Evolutionary conservation across 2,329 filamentous ascomycete genomes (phyloP).

Genomic region (Sclerotinia glacialis): DNA sequence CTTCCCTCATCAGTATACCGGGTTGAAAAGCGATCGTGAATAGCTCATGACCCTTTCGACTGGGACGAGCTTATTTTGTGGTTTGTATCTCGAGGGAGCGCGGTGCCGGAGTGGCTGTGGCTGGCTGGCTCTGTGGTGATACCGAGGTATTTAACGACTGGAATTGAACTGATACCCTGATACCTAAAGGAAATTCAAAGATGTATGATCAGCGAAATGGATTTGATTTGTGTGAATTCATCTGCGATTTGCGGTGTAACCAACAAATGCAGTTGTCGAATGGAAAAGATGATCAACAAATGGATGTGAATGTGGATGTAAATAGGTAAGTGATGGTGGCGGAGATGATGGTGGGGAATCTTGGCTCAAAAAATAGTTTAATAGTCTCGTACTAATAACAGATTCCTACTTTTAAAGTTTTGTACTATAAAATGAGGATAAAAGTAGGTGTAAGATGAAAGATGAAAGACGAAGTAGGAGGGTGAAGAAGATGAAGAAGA

Average conservation of each 20-base stretch:
- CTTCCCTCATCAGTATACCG: constrained; percentile 37
- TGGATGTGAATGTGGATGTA: constrained; percentile 7
- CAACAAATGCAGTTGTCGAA: constrained; percentile 12
- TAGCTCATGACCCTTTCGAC: constrained; percentile 24
- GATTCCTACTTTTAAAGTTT: neutral
- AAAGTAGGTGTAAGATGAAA: neutral
- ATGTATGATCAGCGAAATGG: constrained; percentile 18
- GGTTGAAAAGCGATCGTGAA: constrained; percentile 29
- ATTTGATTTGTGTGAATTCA: constrained; percentile 5
- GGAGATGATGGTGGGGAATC: constrained; percentile 21
- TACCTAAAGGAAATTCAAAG: constrained; percentile 14
- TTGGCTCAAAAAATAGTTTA: constrained; percentile 13
- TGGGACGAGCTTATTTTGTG: constrained; percentile 7
- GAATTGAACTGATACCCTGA: neutral
- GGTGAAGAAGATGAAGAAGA: no score
- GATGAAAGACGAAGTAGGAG: neutral
- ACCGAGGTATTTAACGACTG: constrained; percentile 15
- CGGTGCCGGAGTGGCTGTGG: constrained; percentile 2
- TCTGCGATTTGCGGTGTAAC: constrained; percentile 18
- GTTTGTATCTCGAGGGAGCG: neutral
- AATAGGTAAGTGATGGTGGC: constrained; percentile 19
- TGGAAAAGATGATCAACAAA: constrained; percentile 14
- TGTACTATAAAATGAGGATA: neutral
- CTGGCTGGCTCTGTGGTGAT: constrained; percentile 15
- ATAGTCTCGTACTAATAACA: constrained; percentile 8